Conservation (phyloP, 2,329 filamentous ascomycete genomes). For the Colletotrichum plurivorum region DNA sequence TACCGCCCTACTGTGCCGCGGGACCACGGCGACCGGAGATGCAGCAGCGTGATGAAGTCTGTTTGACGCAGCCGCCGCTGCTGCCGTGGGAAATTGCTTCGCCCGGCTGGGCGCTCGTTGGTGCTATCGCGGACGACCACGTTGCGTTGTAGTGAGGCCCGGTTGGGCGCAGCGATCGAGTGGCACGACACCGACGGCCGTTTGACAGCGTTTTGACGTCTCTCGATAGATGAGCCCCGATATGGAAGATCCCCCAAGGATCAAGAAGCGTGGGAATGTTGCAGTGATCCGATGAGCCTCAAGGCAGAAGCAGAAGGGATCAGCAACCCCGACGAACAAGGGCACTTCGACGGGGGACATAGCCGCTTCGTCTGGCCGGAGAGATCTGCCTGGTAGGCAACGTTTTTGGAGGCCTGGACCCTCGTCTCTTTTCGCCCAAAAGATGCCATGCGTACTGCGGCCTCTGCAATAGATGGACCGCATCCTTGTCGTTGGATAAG, state of each 20-base stretch:
- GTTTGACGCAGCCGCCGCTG: slow-evolving; percentile 9
- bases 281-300: slow-evolving; percentile 2
- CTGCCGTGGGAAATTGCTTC: slow-evolving; percentile 32
- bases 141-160: not conserved
- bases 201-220: not conserved
- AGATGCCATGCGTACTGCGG: not conserved
- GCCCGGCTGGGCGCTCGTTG: not conserved
- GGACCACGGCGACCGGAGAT: slow-evolving; percentile 2
- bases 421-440: not conserved
- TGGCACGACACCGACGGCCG: not conserved
- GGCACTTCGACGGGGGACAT: not conserved
- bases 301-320: slow-evolving; percentile 17
- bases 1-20: slow-evolving; percentile 27
- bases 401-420: slow-evolving; percentile 13
- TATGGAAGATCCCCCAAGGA: not conserved
- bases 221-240: not conserved
- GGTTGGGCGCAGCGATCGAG: too few species aligned
- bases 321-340: slow-evolving; percentile 17
- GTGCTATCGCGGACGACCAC: not conserved
- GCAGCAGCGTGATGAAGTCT: not conserved
- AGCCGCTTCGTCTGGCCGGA: not conserved
- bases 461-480: not conserved
- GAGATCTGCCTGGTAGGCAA: slow-evolving; percentile 10
- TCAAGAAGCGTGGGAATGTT: not conserved
- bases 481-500: not conserved